These are phyloP conservation scores for Odontarrhena argentea DNA, from an alignment of 345 rosid genomes.

Conservation along the genomic window DNA sequence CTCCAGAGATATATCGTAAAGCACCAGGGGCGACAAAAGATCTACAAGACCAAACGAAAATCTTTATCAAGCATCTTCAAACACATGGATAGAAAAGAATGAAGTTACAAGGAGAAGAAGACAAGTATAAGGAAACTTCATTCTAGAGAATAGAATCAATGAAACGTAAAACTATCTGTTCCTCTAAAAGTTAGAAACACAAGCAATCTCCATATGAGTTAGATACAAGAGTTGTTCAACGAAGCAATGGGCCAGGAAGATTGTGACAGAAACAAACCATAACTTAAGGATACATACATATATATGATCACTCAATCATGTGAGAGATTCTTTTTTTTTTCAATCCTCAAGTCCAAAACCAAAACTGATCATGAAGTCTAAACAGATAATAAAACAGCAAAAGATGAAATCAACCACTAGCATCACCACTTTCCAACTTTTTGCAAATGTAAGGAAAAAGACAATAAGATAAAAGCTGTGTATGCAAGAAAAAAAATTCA, in stretches of 20 bases:
- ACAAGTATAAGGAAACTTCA: constrained; percentile 37
- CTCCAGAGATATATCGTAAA: constrained; percentile 38
- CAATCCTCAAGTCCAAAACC: constrained; percentile 10
- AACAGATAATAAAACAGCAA: constrained; percentile 38
- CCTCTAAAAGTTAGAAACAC: constrained; percentile 16
- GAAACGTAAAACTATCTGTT: constrained; percentile 6
- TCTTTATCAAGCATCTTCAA: neutral
- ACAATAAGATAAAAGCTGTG: constrained; percentile 28
- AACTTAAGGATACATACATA: neutral
- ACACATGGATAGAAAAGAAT: neutral
- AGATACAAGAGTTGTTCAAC: constrained; percentile 40
- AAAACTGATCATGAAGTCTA: constrained; percentile 34
- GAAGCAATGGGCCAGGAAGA: constrained; percentile 37
- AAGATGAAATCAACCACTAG: constrained; percentile 42
- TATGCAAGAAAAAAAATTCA: constrained; percentile 8
- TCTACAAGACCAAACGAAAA: constrained; percentile 21
- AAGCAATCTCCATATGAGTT: constrained; percentile 37
- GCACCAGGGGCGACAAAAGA: constrained; percentile 10
- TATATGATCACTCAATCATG: constrained; percentile 36
- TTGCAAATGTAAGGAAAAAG: constrained; percentile 32
- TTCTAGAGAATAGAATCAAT: constrained; percentile 32
- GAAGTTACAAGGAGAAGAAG: constrained; percentile 28
- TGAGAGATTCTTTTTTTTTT: constrained; percentile 29
- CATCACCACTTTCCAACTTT: constrained; percentile 35
- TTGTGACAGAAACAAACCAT: constrained; percentile 36